Base-by-base conservation (phyloP, 106 monocot genomes). In the Dendrobium chrysotoxum region DNA sequence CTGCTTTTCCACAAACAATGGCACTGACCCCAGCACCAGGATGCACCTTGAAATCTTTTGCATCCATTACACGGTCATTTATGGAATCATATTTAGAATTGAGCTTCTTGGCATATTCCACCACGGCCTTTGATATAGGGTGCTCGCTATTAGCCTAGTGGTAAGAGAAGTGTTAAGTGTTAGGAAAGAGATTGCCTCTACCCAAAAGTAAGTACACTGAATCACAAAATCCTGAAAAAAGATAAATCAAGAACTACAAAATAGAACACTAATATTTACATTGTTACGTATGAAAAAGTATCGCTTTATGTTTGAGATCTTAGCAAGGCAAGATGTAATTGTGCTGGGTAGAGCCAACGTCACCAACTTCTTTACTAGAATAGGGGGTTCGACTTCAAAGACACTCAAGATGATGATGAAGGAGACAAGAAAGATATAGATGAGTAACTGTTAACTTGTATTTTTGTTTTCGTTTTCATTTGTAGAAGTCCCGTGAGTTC, bases 61-160 rank as follows among this genome's bases (percentile, higher is more conserved):
- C 77, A 79, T 87, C 92, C 17, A 53, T n/a, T 30, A 71, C 78
- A 31, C 82, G 85, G 20, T 81, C 77, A 53, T 47, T 75, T 18
- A 67, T 30, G 21, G 65, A 76, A 41, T 85, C 93, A 75, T 91
- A 93, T 67, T 85, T 87, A 44, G 86, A 78, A 50, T 81, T 85
- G 12, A 95, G 87, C 50, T 87, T 92, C 82, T 90, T 89, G 15
- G 87, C 64, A 80, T 94, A 76, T 9, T 85, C 90, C 4, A 94
- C 80, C 2, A 96, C 50, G 68, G 96, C 93, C 77, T 89, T 96
- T 73, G 96, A 90, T 77, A 96, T 71, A 74, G 96, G 96, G 46
- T 96, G 96, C 82, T 96, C 96, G 77, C 96, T 94, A 64, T 93
- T 89, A 54, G 77, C 94, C 94, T 97, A 72, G 2, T 3, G 38